Base-by-base conservation (phyloP, 176 grass and related monocot genomes). In the Phoenix roebelenii region DNA sequence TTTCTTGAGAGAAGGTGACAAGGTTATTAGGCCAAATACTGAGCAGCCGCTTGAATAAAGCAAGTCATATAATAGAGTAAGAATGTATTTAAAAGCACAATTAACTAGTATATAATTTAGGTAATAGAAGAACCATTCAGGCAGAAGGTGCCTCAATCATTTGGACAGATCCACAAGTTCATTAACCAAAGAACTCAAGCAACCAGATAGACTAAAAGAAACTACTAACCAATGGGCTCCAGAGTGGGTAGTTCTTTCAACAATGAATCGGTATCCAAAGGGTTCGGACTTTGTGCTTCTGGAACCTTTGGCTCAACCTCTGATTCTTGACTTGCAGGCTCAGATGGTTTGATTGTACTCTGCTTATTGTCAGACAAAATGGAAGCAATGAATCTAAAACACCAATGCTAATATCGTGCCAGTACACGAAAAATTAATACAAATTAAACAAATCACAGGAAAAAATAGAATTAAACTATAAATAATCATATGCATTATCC, bases 141-240 rank as follows among this genome's bases (percentile, higher is more conserved):
- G 35, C 35, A 44, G 10, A 9, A 44, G 35, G 9, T 44, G 35
- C 35, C 35, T 44, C 2, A 12, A 44, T 44, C 35, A 44, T 12
- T 44, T 44, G 10, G 9, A 44, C 0, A 60, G 16, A 60, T n/a
- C 10, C 16, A 61, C 39, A 61, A 61, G 1, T 14, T 5, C 30
- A 61, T 44, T 9, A 25, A 44, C 29, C 16, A 35, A 35, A 15
- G 7, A 61, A 61, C n/a, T 35, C n/a, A 39, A 61, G 18, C 15
- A 61, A 44, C 12, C 35, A 61, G 7, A 44, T n/a, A 20, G 15
- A 14, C 6, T 44, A 44, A 44, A 44, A 44, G 35, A 44, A 44
- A 44, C 35, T 44, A 71, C 94, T 81, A 82, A 99, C 94, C 16
- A 50, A 99, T 89, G 19, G 85, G 76, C 60, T 89, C 79, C 16